Conservation (phyloP, 257 asterid species). For the Apocynum venetum region DNA sequence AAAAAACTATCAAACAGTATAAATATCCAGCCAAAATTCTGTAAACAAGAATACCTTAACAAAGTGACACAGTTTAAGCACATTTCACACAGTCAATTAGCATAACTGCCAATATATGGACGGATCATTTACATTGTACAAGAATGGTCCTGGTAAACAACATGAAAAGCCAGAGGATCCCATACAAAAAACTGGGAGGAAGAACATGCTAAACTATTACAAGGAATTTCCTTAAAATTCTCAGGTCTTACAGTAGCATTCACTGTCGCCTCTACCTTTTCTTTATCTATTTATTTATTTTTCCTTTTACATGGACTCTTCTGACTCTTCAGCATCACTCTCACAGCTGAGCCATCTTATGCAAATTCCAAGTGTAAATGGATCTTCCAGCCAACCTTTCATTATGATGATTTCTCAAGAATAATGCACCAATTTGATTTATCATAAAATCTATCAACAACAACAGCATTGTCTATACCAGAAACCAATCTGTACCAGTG, state of each 20-base stretch:
- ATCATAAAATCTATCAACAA: slow-evolving; percentile 77
- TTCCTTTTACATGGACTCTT: neutral
- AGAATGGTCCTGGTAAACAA: neutral
- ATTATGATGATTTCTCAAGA: slow-evolving; percentile 68
- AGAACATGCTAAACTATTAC: neutral
- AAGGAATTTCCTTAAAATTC: neutral
- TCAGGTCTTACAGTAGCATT: neutral
- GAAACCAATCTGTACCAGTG: slow-evolving; percentile 55
- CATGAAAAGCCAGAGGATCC: neutral
- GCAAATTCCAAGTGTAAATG: neutral
- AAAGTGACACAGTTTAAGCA: neutral
- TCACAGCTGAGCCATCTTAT: neutral
- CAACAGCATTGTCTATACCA: slow-evolving; percentile 58
- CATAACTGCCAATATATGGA: neutral
- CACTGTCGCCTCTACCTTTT: neutral
- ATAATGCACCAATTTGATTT: slow-evolving; percentile 95
- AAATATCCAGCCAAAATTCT: neutral
- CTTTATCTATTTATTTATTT: neutral
- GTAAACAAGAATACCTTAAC: neutral
- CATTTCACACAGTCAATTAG: neutral
- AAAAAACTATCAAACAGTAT: neutral
- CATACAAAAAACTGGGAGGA: slow-evolving; percentile 1
- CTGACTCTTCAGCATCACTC: neutral
- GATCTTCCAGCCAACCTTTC: slow-evolving; percentile 1
- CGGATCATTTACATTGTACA: neutral